Evolutionary conservation across 768 basidiomycete genomes (phyloP).

Genomic region (Russula sp.): DNA sequence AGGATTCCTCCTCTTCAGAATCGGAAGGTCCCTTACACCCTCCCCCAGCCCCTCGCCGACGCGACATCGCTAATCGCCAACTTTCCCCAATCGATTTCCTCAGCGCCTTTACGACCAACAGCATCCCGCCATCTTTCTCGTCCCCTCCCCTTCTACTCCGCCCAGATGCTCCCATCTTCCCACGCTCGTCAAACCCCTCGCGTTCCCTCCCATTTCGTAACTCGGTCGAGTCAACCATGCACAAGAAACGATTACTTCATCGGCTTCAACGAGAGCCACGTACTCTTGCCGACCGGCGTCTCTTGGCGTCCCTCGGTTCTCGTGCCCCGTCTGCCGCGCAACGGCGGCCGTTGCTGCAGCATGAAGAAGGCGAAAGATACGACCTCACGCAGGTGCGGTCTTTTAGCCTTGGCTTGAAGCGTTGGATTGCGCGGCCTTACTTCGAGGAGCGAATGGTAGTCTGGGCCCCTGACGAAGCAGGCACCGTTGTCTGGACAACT

Average conservation of each 20-base stretch:
- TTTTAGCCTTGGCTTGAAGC: conserved; percentile 28
- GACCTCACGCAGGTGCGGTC: conserved; percentile 28
- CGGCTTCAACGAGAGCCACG: conserved; percentile 37
- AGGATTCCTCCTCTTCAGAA: conserved; percentile 18
- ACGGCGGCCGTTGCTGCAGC: conserved; percentile 26
- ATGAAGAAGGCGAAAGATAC: conserved; percentile 28
- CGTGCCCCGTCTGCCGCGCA: conserved; percentile 29
- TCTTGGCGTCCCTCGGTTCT: conserved; percentile 40
- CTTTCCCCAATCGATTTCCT: conserved; percentile 33
- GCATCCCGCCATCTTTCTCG: conserved; percentile 34
- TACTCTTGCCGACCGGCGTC: conserved; percentile 36
- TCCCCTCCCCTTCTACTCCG: conserved; percentile 43
- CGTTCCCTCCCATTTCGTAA: conserved; percentile 34
- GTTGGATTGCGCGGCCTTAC: conserved; percentile 20
- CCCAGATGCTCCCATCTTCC: conserved; percentile 36
- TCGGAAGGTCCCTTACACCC: conserved; percentile 27
- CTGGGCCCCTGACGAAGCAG: conserved; percentile 18
- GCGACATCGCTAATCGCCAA: conserved; percentile 24
- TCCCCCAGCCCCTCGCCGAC: neutral
- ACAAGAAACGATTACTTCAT: conserved; percentile 45
- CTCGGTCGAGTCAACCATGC: conserved; percentile 40
- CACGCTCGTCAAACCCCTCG: conserved; percentile 44
- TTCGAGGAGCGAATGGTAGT: conserved; percentile 19
- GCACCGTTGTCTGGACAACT: conserved; percentile 15
- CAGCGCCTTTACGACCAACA: conserved; percentile 42